Evolutionary conservation across 805 yeast species (phyloP).

Genomic region (Lipomyces oligophaga): DNA sequence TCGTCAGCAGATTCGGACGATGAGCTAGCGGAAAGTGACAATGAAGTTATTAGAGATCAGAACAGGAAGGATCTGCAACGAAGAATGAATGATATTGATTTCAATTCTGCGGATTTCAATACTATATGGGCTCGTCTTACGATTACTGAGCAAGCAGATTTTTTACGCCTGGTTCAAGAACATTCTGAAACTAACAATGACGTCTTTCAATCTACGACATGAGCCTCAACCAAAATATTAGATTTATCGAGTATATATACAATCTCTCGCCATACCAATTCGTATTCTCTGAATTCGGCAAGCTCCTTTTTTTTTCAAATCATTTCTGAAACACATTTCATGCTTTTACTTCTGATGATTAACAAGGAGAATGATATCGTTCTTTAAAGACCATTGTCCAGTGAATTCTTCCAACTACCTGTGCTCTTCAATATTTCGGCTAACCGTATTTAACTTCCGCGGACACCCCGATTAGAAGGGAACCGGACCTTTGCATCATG

Average conservation of each 20-base stretch:
- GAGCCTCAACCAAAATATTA: neutral
- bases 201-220: neutral
- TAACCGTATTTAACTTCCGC: too few relatives aligned
- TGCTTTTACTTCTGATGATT: too few relatives aligned
- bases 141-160: conserved; percentile 24
- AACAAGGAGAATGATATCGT: too few relatives aligned
- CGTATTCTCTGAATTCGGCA: too few relatives aligned
- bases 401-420: too few relatives aligned
- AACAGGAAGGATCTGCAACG: conserved; percentile 12
- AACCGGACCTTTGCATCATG: too few relatives aligned
- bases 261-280: neutral
- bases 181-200: conserved; percentile 2
- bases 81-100: conserved; percentile 21
- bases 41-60: conserved; percentile 9
- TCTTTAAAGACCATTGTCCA: too few relatives aligned
- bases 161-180: conserved; percentile 16
- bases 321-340: too few relatives aligned
- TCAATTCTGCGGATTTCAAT: conserved; percentile 23
- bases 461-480: too few relatives aligned
- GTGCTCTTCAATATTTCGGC: too few relatives aligned
- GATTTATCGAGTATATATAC: neutral
- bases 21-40: conserved; percentile 10
- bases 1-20: neutral
- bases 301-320: too few relatives aligned
- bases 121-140: conserved; percentile 24